These are phyloP conservation scores for Misopates orontium DNA, from an alignment of 257 asterid genomes.

Conservation along the genomic window DNA sequence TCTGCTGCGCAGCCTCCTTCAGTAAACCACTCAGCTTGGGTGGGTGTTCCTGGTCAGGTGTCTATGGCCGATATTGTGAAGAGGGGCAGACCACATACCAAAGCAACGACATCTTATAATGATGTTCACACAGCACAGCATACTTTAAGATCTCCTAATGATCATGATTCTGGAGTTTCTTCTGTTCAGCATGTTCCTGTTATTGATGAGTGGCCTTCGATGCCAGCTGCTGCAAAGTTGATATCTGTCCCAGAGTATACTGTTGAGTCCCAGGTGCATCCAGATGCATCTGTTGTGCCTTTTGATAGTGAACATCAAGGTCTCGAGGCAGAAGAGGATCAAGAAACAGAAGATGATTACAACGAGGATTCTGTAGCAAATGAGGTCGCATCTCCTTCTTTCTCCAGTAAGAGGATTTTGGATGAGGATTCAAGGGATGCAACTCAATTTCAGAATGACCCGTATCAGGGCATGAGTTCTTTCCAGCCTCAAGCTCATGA, in stretches of 20 bases:
- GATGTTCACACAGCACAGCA: constrained; percentile 43
- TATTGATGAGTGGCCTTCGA: constrained; percentile 83
- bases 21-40: constrained; percentile 68
- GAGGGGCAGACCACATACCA: constrained; percentile 82
- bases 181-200: constrained; percentile 46
- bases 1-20: constrained; percentile 48
- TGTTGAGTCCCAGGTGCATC: constrained; percentile 50
- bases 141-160: constrained; percentile 38
- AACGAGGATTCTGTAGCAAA: constrained; percentile 45
- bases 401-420: constrained; percentile 42
- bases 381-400: constrained; percentile 46
- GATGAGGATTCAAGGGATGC: constrained; percentile 61
- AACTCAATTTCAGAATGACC: constrained; percentile 55
- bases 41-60: constrained; percentile 73
- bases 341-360: constrained; percentile 43
- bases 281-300: constrained; percentile 41
- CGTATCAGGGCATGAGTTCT: constrained; percentile 44
- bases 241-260: constrained; percentile 38
- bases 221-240: constrained; percentile 47
- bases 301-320: constrained; percentile 40
- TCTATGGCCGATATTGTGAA: constrained; percentile 98
- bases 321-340: constrained; percentile 48
- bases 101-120: constrained; percentile 39
- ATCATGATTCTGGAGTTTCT: constrained; percentile 38
- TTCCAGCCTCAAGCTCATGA: constrained; percentile 56